These are phyloP conservation scores for Paramarasmius palmivorus DNA, from an alignment of 1,284 basidiomycete genomes.

Conservation along the genomic window DNA sequence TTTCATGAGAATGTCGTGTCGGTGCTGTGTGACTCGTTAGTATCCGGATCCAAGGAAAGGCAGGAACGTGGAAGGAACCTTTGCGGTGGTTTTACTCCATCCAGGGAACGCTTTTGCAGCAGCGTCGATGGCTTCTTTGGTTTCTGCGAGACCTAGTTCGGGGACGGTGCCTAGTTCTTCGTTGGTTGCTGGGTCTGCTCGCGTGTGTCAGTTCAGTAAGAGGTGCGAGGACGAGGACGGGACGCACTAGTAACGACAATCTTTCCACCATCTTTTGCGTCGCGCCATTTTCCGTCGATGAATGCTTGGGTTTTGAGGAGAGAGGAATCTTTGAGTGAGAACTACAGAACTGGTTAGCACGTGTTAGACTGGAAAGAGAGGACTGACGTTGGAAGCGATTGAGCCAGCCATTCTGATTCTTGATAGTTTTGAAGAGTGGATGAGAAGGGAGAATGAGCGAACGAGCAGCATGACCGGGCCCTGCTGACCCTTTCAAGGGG, in stretches of 20 bases:
- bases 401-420: constrained; percentile 45
- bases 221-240: no score
- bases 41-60: constrained; percentile 2
- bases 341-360: constrained; percentile 38
- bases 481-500: no score
- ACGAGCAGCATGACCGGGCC: no score
- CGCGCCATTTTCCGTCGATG: constrained; percentile 83
- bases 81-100: constrained; percentile 82
- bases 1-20: constrained; percentile 80
- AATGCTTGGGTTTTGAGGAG: constrained; percentile 76
- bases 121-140: constrained; percentile 76
- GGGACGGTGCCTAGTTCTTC: constrained; percentile 81
- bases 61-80: constrained; percentile 41
- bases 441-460: no score
- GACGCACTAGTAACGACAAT: constrained; percentile 77
- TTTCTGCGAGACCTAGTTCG: constrained; percentile 85
- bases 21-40: constrained; percentile 42
- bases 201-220: neutral
- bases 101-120: constrained; percentile 76
- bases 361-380: neutral
- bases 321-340: constrained; percentile 74
- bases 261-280: constrained; percentile 69
- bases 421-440: no score
- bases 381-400: constrained; percentile 30
- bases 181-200: constrained; percentile 80